phyloP scores from a whole-genome alignment of 257 asterid species.

The Fraxinus pennsylvanica region DNA sequence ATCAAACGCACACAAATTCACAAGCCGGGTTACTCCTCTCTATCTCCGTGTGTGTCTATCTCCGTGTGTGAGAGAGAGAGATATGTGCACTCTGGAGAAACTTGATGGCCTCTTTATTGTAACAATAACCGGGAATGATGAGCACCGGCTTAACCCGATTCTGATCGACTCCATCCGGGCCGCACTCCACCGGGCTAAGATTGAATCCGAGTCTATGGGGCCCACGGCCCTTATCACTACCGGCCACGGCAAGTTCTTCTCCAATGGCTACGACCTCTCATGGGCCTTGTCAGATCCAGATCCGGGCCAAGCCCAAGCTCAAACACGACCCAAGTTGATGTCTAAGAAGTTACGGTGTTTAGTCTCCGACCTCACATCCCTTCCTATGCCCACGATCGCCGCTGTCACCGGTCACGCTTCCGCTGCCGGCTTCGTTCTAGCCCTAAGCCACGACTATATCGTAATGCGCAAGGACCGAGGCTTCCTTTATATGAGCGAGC shows the following conservation, averaged over 20 bases:
- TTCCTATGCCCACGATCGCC: conserved; percentile 84
- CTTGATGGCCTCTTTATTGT: conserved; percentile 56
- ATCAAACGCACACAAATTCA: no score
- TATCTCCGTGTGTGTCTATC: no score
- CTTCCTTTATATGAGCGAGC: conserved; percentile 61
- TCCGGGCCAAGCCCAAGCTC: conserved; percentile 8
- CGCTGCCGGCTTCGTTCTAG: conserved; percentile 57
- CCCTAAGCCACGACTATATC: conserved; percentile 63
- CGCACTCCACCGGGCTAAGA: conserved; percentile 37
- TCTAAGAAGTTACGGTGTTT: conserved; percentile 51
- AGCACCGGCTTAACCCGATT: conserved; percentile 67
- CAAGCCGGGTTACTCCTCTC: no score
- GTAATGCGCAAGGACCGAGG: conserved; percentile 63
- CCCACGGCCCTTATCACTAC: conserved; percentile 69
- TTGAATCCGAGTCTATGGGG: conserved; percentile 33
- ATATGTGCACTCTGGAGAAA: conserved; percentile 52
- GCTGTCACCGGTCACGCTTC: conserved; percentile 72
- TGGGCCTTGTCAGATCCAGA: conserved; percentile 49
- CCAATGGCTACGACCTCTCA: conserved; percentile 68
- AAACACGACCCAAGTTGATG: conserved; percentile 31
- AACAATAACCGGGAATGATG: conserved; percentile 54
- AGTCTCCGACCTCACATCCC: conserved; percentile 49
- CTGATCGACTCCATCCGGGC: conserved; percentile 52
- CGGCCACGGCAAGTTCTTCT: conserved; percentile 71
- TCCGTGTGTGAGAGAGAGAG: background rate